Conservation (phyloP, 169 alveolate genomes). For the Besnoitia besnoiti region DNA sequence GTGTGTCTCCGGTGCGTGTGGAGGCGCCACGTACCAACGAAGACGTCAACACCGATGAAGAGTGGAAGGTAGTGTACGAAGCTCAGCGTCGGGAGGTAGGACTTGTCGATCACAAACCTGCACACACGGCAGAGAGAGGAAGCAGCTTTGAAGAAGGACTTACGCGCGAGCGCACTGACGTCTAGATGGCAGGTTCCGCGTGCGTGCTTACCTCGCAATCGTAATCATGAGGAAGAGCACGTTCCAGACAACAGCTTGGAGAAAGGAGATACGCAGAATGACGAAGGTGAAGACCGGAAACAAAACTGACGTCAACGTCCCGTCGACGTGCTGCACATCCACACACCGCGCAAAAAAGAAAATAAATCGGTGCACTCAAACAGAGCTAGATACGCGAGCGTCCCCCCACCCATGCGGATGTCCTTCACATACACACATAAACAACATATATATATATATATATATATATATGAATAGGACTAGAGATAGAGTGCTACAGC, state of each 20-base stretch:
- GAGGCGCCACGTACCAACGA: slow-evolving; percentile 52
- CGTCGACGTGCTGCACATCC: slow-evolving; percentile 51
- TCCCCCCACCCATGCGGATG: no score
- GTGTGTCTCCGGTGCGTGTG: no score
- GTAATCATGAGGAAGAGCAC: slow-evolving; percentile 9
- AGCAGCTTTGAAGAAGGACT: neutral
- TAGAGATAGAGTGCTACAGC: no score
- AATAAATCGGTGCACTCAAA: neutral
- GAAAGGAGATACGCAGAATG: slow-evolving; percentile 59
- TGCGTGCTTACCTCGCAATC: neutral
- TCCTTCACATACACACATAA: neutral
- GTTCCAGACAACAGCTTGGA: slow-evolving; percentile 60
- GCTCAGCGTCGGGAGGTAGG: neutral
- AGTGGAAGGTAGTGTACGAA: slow-evolving; percentile 58
- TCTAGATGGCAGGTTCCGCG: no score
- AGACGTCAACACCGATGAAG: slow-evolving; percentile 52
- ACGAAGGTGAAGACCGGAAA: slow-evolving; percentile 67
- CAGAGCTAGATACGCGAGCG: neutral
- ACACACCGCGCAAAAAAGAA: no score
- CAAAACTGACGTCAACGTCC: slow-evolving; percentile 40
- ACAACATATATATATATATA: neutral
- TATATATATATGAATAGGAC: no score
- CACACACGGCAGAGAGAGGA: neutral
- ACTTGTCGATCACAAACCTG: neutral
- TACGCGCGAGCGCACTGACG: no score